Base-by-base conservation (phyloP, 495 filamentous ascomycete genomes). In the Darksidea phi region DNA sequence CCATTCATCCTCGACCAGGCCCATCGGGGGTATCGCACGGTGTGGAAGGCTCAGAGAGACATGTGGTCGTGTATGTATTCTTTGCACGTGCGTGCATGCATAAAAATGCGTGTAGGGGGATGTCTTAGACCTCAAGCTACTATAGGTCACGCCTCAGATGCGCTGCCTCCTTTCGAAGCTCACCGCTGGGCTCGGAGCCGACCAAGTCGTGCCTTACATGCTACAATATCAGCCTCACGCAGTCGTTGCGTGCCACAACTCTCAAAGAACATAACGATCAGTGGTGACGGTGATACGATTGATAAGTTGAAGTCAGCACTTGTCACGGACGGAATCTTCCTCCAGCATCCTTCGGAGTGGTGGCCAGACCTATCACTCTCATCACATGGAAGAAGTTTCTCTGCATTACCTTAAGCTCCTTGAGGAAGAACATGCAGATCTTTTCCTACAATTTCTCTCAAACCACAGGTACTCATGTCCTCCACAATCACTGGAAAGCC, bases 101-200 rank as follows among this genome's bases (percentile, higher is more conserved):
- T n/a, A n/a, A n/a, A n/a, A n/a, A n/a, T n/a, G n/a, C n/a, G n/a
- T n/a, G 5, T 10, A 23, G 3, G 21, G 13, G 48, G 54, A 41
- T 21, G 43, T 17, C 24, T 57, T 13, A 47, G 7, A n/a, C 41
- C 54, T n/a, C 17, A 28, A 12, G 38, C 21, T 20, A 42, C 37
- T 13, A 42, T 57, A 11, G 54, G 54, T 32, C 54, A 57, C 26
- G 48, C 54, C 42, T 57, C 54, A 20, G 54, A 41, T 45, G 45
- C 23, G n/a, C 10, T 18, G 12, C 10, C 10, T 13, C 6, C 20
- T 6, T 12, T 23, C 26, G 20, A 43, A 51, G 56, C 23, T 59
- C 18, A 45, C 56, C 3, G 56, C 51, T 18, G 56, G 56, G 5
- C 28, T 59, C 7, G 56, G 56, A 25, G 56, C 56, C 23, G 43